Percentiles rank a stretch among this genome's conserved stretches.
Evolutionary conservation across 345 rosid genomes (phyloP).

Genomic region (Adansonia digitata): DNA sequence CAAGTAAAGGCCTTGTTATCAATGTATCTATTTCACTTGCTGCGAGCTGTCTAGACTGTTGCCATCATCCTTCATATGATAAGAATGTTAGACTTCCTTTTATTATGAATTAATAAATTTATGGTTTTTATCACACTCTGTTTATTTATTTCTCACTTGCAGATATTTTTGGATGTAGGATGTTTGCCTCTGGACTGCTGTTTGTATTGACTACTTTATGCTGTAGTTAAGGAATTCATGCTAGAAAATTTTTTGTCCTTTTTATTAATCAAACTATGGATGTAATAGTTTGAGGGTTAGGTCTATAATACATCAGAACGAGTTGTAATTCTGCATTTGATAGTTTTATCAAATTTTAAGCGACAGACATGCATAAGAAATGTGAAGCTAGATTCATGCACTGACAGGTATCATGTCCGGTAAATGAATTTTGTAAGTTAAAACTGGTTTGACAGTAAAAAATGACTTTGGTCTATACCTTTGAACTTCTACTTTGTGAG

Average conservation of each 20-base stretch:
- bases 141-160: background rate
- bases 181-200: background rate
- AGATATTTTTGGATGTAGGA: background rate
- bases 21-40: background rate
- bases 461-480: background rate
- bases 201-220: background rate
- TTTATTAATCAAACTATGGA: background rate
- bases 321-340: background rate
- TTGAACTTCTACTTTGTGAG: background rate
- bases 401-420: background rate
- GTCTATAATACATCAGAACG: background rate
- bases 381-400: background rate
- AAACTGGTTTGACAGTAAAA: background rate
- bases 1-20: background rate
- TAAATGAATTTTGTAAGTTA: background rate
- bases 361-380: background rate
- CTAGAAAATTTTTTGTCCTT: background rate
- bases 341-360: background rate
- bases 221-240: background rate
- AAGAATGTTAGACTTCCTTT: conserved; percentile 1
- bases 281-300: background rate
- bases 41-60: background rate
- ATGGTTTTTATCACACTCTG: background rate
- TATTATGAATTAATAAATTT: background rate
- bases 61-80: background rate